A percentile compares a stretch with the other conserved stretches of the same genome.
Conservation (phyloP, 352 stramenopile genomes). For the Phytophthora macrochlamydospora region DNA sequence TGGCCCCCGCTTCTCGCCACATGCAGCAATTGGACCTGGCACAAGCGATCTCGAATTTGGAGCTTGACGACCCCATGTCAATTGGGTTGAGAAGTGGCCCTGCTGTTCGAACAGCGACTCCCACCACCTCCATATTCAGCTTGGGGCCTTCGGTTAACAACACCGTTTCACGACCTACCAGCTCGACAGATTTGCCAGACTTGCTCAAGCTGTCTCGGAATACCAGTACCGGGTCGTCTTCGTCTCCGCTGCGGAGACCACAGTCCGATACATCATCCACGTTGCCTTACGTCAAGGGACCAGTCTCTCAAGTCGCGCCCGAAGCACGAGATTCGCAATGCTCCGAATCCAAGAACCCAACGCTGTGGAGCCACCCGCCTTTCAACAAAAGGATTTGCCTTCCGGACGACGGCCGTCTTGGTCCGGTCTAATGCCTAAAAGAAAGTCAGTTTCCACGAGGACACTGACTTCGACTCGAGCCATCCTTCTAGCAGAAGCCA, state of each 20-base stretch:
- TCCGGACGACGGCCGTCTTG: slow-evolving; percentile 12
- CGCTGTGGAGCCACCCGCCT: slow-evolving; percentile 57
- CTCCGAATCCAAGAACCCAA: slow-evolving; percentile 43
- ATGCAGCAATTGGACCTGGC: slow-evolving; percentile 78
- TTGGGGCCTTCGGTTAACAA: slow-evolving; percentile 44
- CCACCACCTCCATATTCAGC: slow-evolving; percentile 75
- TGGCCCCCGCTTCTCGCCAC: slow-evolving; percentile 64
- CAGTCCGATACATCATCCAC: slow-evolving; percentile 34
- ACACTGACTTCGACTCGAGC: slow-evolving; percentile 15
- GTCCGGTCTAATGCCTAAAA: slow-evolving; percentile 24
- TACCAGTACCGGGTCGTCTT: slow-evolving; percentile 23
- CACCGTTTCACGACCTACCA: slow-evolving; percentile 26
- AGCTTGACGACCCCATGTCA: slow-evolving; percentile 73
- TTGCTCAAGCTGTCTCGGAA: slow-evolving; percentile 33
- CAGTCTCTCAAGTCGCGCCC: slow-evolving; percentile 6
- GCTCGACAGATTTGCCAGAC: slow-evolving; percentile 29
- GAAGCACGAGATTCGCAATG: slow-evolving; percentile 18
- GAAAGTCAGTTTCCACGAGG: slow-evolving; percentile 38
- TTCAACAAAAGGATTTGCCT: slow-evolving; percentile 41
- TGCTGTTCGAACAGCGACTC: slow-evolving; percentile 39
- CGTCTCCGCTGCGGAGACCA: slow-evolving; percentile 10
- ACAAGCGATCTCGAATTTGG: slow-evolving; percentile 71
- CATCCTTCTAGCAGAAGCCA: slow-evolving; percentile 13
- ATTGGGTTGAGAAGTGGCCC: slow-evolving; percentile 51
- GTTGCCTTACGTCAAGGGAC: slow-evolving; percentile 33